A percentile compares a stretch with the other conserved stretches of the same genome.
phyloP scores from a whole-genome alignment of 176 grass and related monocot genomes.

The Urochloa ruziziensis region DNA sequence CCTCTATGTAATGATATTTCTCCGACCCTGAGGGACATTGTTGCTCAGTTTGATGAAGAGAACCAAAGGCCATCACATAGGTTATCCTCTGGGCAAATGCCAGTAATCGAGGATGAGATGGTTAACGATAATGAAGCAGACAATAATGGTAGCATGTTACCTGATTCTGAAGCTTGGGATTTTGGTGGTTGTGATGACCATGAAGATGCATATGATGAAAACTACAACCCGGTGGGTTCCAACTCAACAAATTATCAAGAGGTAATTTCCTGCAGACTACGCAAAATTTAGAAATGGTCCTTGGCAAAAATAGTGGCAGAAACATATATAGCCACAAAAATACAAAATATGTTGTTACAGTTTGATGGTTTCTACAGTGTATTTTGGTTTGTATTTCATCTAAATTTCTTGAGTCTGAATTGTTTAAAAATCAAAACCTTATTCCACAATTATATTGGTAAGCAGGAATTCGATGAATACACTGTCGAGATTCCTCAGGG shows the following conservation, averaged over 20 bases:
- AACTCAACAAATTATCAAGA: conserved; percentile 57
- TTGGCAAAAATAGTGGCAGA: neutral
- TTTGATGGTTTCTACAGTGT: conserved; percentile 6
- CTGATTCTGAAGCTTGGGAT: conserved; percentile 59
- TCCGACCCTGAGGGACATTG: conserved; percentile 76
- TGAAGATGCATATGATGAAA: conserved; percentile 53
- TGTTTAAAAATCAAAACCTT: neutral
- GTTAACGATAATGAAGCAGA: conserved; percentile 23
- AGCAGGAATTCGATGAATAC: conserved; percentile 62
- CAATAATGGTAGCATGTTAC: conserved; percentile 32
- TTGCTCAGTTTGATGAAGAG: conserved; percentile 90
- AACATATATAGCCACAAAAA: neutral
- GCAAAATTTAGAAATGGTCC: neutral
- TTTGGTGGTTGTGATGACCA: conserved; percentile 66
- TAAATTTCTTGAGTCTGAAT: neutral
- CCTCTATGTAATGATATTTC: conserved; percentile 71
- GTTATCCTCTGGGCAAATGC: conserved; percentile 44
- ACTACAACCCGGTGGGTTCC: conserved; percentile 29
- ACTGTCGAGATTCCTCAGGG: conserved; percentile 44
- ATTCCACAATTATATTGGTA: conserved; percentile 2
- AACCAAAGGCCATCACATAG: conserved; percentile 60
- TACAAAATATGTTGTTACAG: neutral
- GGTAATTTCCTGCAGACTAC: conserved; percentile 43
- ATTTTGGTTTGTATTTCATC: neutral
- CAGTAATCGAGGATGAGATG: conserved; percentile 43